Percentiles rank a stretch among this genome's conserved stretches.
Conservation (phyloP, 176 grass and related monocot genomes). For the sorghum (Sorghum bicolor) region DNA sequence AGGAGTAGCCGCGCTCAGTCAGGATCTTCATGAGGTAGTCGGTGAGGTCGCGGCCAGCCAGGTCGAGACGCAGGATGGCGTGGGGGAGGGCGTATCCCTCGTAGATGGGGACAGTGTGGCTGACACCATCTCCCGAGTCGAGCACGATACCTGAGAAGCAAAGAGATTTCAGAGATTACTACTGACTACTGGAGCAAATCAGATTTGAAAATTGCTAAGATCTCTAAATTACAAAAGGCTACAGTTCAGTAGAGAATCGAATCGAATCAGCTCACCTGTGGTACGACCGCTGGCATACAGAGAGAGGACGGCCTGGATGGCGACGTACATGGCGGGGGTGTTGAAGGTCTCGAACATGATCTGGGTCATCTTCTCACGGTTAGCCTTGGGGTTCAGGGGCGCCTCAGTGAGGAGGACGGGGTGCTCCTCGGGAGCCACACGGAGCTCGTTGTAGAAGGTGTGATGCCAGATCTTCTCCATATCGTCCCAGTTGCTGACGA, state of each 20-base stretch:
- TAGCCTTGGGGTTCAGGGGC: conserved; percentile 78
- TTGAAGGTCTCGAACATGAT: conserved; percentile 90
- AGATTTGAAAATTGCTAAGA: neutral
- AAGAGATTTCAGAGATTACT: neutral
- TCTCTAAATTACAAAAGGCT: neutral
- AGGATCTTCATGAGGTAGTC: conserved; percentile 96
- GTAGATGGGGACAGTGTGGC: conserved; percentile 96
- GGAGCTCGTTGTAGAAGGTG: conserved; percentile 84
- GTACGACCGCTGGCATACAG: conserved; percentile 79
- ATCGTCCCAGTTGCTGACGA: conserved; percentile 80
- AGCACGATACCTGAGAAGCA: conserved; percentile 70
- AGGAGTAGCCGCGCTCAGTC: conserved; percentile 91
- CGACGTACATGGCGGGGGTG: conserved; percentile 74
- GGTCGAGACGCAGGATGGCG: conserved; percentile 85
- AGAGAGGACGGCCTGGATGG: conserved; percentile 76
- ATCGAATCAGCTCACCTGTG: conserved; percentile 42
- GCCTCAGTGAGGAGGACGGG: conserved; percentile 69
- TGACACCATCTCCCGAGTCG: conserved; percentile 92
- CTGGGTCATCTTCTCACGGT: conserved; percentile 79
- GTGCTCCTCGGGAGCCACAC: conserved; percentile 71
- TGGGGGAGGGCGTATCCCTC: conserved; percentile 93
- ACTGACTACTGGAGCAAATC: neutral
- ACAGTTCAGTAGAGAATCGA: neutral
- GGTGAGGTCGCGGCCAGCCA: conserved; percentile 88
- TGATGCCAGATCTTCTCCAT: conserved; percentile 93